These are phyloP conservation scores for Didymella pomorum DNA, from an alignment of 2,329 filamentous ascomycete species.

Conservation along the genomic window DNA sequence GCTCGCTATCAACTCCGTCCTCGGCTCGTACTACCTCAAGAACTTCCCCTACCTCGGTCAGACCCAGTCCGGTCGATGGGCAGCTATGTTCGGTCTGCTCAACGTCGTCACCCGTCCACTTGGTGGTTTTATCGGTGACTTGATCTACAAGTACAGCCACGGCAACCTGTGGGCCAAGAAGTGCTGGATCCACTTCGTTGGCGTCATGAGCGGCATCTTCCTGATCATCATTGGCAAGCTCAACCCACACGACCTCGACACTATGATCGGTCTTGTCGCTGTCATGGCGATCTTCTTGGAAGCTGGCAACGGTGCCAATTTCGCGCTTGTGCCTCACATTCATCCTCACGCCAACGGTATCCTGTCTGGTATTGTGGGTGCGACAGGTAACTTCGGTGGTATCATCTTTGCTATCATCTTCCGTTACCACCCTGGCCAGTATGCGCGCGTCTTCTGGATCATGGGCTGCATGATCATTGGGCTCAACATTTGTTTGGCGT, in stretches of 20 bases:
- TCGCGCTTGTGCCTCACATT: constrained; percentile 85
- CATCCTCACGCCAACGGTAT: constrained; percentile 83
- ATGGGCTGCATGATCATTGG: constrained; percentile 78
- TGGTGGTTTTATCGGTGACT: constrained; percentile 68
- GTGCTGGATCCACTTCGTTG: constrained; percentile 64
- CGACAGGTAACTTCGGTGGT: constrained; percentile 83
- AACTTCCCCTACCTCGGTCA: constrained; percentile 65
- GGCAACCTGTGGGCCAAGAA: constrained; percentile 70
- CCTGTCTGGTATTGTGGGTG: constrained; percentile 80
- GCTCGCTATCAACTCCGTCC: constrained; percentile 67
- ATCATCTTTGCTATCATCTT: constrained; percentile 86
- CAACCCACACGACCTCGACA: constrained; percentile 67
- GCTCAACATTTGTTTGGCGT: constrained; percentile 71
- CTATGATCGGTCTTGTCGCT: constrained; percentile 79
- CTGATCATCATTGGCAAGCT: constrained; percentile 69
- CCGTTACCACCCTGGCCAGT: constrained; percentile 74
- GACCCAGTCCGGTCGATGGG: constrained; percentile 66
- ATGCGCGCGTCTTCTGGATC: constrained; percentile 78
- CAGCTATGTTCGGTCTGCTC: constrained; percentile 78
- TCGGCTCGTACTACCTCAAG: constrained; percentile 66
- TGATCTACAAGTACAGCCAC: constrained; percentile 61
- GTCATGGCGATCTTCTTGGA: constrained; percentile 84
- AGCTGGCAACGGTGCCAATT: constrained; percentile 85
- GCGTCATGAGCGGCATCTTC: constrained; percentile 65
- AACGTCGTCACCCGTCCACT: constrained; percentile 73